Evolutionary conservation across 208 protist species (phyloP), one percentile per base, ranked within the genome.

Genomic region (Herpetomonas tarakana): DNA sequence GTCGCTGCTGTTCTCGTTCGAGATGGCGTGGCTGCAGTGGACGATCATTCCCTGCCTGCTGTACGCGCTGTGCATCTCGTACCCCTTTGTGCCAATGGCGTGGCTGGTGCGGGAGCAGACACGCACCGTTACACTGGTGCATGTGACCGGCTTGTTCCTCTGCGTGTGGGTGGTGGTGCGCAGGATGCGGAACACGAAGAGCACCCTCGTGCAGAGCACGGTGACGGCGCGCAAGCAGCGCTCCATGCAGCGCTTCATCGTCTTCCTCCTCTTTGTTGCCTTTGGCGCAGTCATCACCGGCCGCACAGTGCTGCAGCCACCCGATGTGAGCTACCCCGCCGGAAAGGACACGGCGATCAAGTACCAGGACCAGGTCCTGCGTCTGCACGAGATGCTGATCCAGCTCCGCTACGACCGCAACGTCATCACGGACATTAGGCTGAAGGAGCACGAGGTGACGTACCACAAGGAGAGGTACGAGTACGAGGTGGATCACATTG

Each of bases 51-150:
- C 61, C 3, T 4, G 63, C 31, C 41, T 67, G 0, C 55, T 88
- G 18, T 82, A 81, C 71, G 75, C 71, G 22, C 58, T 86, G n/a
- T 71, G 65, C 66, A 81, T 83, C 49, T 88, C 74, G 4, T 93
- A 88, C 62, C 86, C 86, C 21, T 93, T 93, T 58, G 81, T 90
- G 41, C 82, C 81, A 12, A 71, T 86, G 63, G 86, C 47, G 2
- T 83, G 74, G 71, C n/a, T 93, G 6, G 49, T 90, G 25, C 78
- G 86, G 27, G 82, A 92, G 57, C 66, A 65, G 49, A 78, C 82
- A 3, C 52, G 74, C 28, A 45, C 49, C 31, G 47, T 84, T 25
- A 76, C 83, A 16, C 39, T 85, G 1, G 24, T 71, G 0, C 74
- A 83, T 26, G 52, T 78, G 11, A 30, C 52, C 22, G n/a, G 46